Evolutionary conservation across 2,329 filamentous ascomycete genomes (phyloP).

Genomic region (Neoarthrinium moseri): DNA sequence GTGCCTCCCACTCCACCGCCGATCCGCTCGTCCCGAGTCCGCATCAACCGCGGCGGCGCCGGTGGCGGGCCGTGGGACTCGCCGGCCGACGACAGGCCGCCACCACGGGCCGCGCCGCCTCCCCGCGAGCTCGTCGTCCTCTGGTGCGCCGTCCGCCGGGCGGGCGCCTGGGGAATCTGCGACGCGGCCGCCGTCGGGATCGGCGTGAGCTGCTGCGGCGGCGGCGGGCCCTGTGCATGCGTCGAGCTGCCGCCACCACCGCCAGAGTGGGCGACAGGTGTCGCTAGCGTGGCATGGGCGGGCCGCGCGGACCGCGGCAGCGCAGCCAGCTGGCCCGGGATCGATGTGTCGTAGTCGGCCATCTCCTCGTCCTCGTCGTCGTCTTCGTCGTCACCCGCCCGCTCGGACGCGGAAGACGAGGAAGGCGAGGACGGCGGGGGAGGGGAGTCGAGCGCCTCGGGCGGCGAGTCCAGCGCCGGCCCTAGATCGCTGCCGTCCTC

Average conservation of each 20-base stretch:
- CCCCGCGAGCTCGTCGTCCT: not conserved
- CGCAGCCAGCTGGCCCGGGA: conserved; percentile 13
- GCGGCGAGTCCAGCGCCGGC: conserved; percentile 8
- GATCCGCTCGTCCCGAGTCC: conserved; percentile 29
- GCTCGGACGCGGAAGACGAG: conserved; percentile 11
- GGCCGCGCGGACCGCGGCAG: conserved; percentile 10
- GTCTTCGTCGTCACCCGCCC: conserved; percentile 12
- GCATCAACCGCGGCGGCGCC: conserved; percentile 22
- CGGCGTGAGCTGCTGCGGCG: conserved; percentile 1
- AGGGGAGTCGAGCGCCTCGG: too few species aligned
- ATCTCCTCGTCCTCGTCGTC: conserved; percentile 20
- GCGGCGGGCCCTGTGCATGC: not conserved
- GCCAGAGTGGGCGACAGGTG: not conserved
- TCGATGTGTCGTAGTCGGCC: conserved; percentile 26
- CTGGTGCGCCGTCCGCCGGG: not conserved
- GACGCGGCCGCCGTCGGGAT: not conserved
- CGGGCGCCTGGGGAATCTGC: conserved; percentile 7
- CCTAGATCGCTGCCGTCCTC: conserved; percentile 1
- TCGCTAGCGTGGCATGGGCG: not conserved
- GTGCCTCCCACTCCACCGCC: conserved; percentile 12
- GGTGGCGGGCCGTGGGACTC: conserved; percentile 6
- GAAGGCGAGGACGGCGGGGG: conserved; percentile 15
- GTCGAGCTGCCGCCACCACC: not conserved
- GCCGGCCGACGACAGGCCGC: not conserved
- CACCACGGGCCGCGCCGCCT: not conserved